Conservation (phyloP, 352 stramenopile genomes). For the Pythium periplocum region DNA sequence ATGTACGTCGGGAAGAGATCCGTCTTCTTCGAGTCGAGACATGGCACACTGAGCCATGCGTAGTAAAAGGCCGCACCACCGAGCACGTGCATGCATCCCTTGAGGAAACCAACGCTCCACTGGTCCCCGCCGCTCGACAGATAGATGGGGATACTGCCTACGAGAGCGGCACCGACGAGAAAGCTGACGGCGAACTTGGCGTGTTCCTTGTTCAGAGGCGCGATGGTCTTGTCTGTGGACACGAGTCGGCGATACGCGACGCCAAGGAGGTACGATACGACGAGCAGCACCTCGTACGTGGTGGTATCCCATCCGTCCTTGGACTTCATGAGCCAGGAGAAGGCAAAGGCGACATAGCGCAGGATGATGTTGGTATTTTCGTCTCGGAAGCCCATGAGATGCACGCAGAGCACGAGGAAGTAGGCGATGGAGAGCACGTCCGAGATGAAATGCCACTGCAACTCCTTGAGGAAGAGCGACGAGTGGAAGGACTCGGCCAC, state of each 20-base stretch:
- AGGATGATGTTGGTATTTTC: conserved; percentile 83
- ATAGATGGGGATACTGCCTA: conserved; percentile 44
- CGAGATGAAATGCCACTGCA: conserved; percentile 85
- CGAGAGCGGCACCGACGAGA: conserved; percentile 31
- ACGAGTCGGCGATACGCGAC: conserved; percentile 51
- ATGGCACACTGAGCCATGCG: conserved; percentile 69
- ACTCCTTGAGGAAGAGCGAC: conserved; percentile 59
- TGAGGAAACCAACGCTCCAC: conserved; percentile 45
- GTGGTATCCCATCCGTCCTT: conserved; percentile 80
- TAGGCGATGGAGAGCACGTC: conserved; percentile 85
- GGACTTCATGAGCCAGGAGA: conserved; percentile 81
- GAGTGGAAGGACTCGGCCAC: conserved; percentile 61
- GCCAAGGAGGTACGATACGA: conserved; percentile 46
- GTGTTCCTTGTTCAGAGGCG: conserved; percentile 50
- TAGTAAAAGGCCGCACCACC: conserved; percentile 70
- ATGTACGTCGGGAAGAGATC: conserved; percentile 74
- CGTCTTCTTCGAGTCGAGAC: conserved; percentile 80
- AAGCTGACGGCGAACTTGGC: conserved; percentile 45
- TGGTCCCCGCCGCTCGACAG: conserved; percentile 32
- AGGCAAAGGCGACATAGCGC: conserved; percentile 79
- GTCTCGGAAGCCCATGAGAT: conserved; percentile 78
- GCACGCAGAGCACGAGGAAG: conserved; percentile 80
- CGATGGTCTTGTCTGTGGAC: conserved; percentile 36
- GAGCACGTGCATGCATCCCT: conserved; percentile 65
- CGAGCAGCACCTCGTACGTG: conserved; percentile 59